Evolutionary conservation across 2,329 filamentous ascomycete genomes (phyloP).

Genomic region (Fusarium chuoi): DNA sequence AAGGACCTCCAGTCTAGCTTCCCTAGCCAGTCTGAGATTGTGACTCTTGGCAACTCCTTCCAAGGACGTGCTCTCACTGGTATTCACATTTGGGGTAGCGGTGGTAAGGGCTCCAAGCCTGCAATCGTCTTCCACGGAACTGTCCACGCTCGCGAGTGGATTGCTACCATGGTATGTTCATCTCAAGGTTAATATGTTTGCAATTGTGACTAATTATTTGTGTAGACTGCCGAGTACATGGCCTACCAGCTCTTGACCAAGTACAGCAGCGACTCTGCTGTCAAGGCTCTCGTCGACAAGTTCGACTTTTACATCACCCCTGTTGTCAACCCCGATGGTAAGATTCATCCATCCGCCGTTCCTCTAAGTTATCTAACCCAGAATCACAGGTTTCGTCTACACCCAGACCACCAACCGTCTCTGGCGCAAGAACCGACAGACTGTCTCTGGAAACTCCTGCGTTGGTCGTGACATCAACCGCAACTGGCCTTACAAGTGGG

Average conservation of each 20-base stretch:
- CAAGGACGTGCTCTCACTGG: constrained; percentile 26
- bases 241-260: constrained; percentile 33
- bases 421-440: constrained; percentile 70
- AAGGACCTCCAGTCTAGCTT: constrained; percentile 27
- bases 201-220: accelerated
- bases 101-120: constrained; percentile 34
- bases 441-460: constrained; percentile 53
- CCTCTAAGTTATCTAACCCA: neutral
- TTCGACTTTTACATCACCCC: constrained; percentile 76
- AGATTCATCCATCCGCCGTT: neutral
- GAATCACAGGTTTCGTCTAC: constrained; percentile 50
- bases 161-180: constrained; percentile 17
- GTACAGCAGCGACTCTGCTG: constrained; percentile 22
- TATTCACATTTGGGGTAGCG: constrained; percentile 34
- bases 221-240: constrained; percentile 25
- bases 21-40: constrained; percentile 22
- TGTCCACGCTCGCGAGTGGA: constrained; percentile 34
- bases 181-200: accelerated
- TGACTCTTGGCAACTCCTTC: constrained; percentile 23
- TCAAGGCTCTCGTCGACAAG: constrained; percentile 61
- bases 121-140: constrained; percentile 30
- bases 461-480: constrained; percentile 67
- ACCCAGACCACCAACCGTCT: constrained; percentile 66
- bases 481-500: constrained; percentile 69
- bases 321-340: constrained; percentile 69